These are phyloP conservation scores for Euptelea pleiosperma DNA, from an alignment of 164 flowering plant species.

Conservation along the genomic window DNA sequence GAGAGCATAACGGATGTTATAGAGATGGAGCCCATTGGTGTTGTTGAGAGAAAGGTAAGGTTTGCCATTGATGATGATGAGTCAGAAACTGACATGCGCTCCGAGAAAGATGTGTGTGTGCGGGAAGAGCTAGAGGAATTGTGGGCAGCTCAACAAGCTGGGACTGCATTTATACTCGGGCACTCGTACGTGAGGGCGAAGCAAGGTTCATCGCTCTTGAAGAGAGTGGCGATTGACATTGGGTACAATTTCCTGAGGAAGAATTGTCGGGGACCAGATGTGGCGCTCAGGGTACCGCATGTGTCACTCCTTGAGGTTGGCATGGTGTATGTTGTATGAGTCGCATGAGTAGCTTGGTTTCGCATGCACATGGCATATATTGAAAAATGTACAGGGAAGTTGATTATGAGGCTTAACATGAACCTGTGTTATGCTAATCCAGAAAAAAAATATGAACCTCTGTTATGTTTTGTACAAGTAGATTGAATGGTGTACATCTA, in stretches of 20 bases:
- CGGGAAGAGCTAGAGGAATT: slow-evolving; percentile 68
- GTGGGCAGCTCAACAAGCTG: slow-evolving; percentile 63
- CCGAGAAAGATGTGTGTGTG: slow-evolving; percentile 26
- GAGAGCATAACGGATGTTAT: slow-evolving; percentile 56
- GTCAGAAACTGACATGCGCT: slow-evolving; percentile 21
- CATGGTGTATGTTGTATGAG: slow-evolving; percentile 78
- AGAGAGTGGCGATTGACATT: slow-evolving; percentile 58
- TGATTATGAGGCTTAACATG: no score
- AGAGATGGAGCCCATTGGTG: slow-evolving; percentile 45
- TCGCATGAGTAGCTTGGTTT: no score
- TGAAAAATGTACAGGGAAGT: no score
- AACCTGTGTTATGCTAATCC: no score
- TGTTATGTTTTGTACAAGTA: no score
- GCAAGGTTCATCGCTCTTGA: slow-evolving; percentile 66
- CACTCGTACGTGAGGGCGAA: slow-evolving; percentile 81
- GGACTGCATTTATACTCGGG: slow-evolving; percentile 84
- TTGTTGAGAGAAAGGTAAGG: slow-evolving; percentile 44
- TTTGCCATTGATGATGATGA: slow-evolving; percentile 52
- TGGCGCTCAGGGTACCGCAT: slow-evolving; percentile 78
- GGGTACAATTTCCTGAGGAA: slow-evolving; percentile 72
- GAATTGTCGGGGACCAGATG: slow-evolving; percentile 88
- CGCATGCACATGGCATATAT: no score
- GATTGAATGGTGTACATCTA: no score
- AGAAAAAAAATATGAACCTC: no score
- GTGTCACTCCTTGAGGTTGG: slow-evolving; percentile 89